Base-by-base conservation (phyloP, 805 yeast species). In the Scheffersomyces stipitis region DNA sequence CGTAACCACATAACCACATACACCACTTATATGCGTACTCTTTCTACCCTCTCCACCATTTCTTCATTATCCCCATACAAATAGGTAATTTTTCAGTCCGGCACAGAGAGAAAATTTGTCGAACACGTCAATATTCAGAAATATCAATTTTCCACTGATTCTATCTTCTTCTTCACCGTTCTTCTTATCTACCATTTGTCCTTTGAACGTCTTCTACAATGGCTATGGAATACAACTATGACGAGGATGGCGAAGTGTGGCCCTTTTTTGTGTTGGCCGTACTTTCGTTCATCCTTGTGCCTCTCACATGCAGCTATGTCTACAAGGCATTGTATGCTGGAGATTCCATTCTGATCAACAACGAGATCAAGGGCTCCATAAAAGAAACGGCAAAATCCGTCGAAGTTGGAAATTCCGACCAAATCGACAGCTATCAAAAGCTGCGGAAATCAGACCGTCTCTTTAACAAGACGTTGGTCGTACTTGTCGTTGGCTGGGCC, bases 191-290 rank as follows among this genome's bases (percentile, higher is more conserved):
- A n/a, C n/a, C n/a, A n/a, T n/a, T n/a, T n/a, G n/a, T n/a, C n/a
- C n/a, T n/a, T n/a, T n/a, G n/a, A n/a, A n/a, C n/a, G n/a, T n/a
- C n/a, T n/a, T n/a, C 28, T 29, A 31, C 27, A 26, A 65, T 65
- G 71, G 69, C 67, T 24, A 64, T 72, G 28, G 68, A 82, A 51
- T 85, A 84, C 61, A 79, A 81, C 28, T 89, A 89, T 60, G 97
- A 89, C 66, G 96, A 89, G 58, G 79, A 80, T 43, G 81, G 90
- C 33, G 93, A 86, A 51, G 87, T 93, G 2, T 89, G 96, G 96
- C 97, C 97, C 28, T 88, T 82, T 58, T 90, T 90, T 54, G 76
- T 84, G 35, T 60, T 86, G 54, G 89, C 96, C 3, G 64, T 86
- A 33, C 62, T 84, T 35, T 66, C 85, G 17, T 76, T 85, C 41